Evolutionary conservation across 306 rosid species (phyloP).

Genomic region (Arachis stenosperma): DNA sequence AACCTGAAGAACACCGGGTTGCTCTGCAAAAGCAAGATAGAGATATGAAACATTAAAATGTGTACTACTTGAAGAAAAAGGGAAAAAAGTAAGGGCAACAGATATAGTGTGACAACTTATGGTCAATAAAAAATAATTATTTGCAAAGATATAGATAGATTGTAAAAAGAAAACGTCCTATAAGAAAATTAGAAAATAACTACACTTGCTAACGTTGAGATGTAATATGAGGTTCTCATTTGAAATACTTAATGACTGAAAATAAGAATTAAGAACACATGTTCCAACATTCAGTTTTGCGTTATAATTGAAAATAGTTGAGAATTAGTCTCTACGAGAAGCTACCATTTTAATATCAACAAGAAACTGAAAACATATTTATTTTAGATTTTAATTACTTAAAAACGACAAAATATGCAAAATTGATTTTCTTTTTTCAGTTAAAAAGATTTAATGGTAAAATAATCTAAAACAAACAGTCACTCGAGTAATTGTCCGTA

Average conservation of each 20-base stretch:
- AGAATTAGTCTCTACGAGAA: too few species aligned
- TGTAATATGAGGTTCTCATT: too few species aligned
- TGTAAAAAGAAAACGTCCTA: not conserved
- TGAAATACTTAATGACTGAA: not conserved
- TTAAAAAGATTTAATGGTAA: too few species aligned
- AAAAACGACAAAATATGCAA: too few species aligned
- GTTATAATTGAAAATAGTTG: too few species aligned
- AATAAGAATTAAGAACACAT: conserved; percentile 3
- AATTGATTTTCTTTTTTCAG: too few species aligned
- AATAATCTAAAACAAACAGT: not conserved
- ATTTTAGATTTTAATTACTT: too few species aligned
- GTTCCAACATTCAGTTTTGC: conserved; percentile 5
- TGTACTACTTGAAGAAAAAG: not conserved
- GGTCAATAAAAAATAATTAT: not conserved
- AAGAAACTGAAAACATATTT: too few species aligned
- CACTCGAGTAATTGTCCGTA: conserved; percentile 6
- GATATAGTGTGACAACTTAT: not conserved
- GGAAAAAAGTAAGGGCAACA: too few species aligned
- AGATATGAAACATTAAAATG: not conserved
- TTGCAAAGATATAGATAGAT: not conserved
- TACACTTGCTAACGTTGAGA: not conserved
- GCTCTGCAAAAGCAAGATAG: conserved; percentile 51
- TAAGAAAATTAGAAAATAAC: not conserved
- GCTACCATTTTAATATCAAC: too few species aligned
- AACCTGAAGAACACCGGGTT: conserved; percentile 96